Base-by-base conservation (phyloP, 1,139 yeast species). In the Candida sp. region DNA sequence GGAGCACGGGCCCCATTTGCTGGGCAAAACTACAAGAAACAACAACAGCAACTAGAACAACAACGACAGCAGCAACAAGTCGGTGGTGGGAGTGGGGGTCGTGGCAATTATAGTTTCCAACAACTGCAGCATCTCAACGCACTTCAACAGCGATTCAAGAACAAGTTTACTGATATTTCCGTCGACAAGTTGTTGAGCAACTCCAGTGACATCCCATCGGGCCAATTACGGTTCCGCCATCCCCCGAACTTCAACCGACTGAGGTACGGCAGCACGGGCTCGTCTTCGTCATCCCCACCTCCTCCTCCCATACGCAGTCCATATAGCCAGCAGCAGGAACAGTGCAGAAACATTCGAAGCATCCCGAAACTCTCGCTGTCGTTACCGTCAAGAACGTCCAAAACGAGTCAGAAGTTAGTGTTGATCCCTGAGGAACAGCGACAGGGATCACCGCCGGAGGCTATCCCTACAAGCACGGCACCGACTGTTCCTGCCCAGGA, bases 1-100 rank as follows among this genome's bases (percentile, higher is more conserved):
- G 83, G 88, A 8, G 74, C 84, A 17, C 72, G 90, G 51, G 97
- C 98, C 0, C 97, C 98, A 3, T 92, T 92, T 79, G 97, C 96
- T 2, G 86, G 87, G 35, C 85, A 80, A 50, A 74, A 73, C 56
- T 75, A 65, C 58, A 70, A 67, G 54, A 73, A 74, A 51, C 79
- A 75, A 48, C 79, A 74, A 51, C 73, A 66, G 41, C 66, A 53
- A 23, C 56, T 49, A 28, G 59, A 58, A 22, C 61, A 52, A 31
- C 58, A 55, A 47, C 54, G 50, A 34, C 59, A 51, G 44, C 58
- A 55, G 35, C 58, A 52, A 39, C 55, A 58, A 41, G 51, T 48
- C 35, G 58, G 61, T 49, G 17, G 17, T 17, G 17, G 17, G 17
- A 17, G 17, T n/a, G n/a, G n/a, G n/a, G 63, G 58, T 46, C 60